Evolutionary conservation across 345 rosid genomes (phyloP).

Genomic region (Alliaria petiolata): DNA sequence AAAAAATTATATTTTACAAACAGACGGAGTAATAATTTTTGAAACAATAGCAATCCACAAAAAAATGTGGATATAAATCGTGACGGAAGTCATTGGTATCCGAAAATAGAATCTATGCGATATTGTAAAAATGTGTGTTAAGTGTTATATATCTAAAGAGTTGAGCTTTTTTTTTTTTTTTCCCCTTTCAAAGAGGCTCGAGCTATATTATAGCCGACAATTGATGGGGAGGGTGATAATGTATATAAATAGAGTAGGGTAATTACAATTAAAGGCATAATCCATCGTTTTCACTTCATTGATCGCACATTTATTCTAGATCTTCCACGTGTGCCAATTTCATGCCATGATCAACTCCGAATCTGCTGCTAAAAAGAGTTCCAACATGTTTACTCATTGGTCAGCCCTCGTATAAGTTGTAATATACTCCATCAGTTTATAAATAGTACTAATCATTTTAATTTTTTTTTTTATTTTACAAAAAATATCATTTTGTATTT

Average conservation of each 20-base stretch:
- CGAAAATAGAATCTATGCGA: not conserved
- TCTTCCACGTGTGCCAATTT: slow-evolving; percentile 12
- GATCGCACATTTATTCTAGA: not conserved
- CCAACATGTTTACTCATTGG: not conserved
- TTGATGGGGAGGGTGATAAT: slow-evolving; percentile 1
- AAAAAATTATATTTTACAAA: no score
- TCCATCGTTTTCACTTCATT: slow-evolving; percentile 21
- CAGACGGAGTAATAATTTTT: no score
- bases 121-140: not conserved
- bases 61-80: not conserved
- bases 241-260: slow-evolving; percentile 12
- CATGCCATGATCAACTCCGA: slow-evolving; percentile 1
- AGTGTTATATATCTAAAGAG: not conserved
- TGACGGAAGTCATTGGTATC: not conserved
- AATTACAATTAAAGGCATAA: slow-evolving; percentile 5
- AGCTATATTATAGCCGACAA: slow-evolving; percentile 14
- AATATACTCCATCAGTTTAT: no score
- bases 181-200: not conserved
- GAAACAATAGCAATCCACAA: no score
- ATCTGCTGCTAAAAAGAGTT: not conserved
- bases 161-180: not conserved
- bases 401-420: not conserved
- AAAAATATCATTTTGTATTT: no score
- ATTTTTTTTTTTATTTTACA: no score
- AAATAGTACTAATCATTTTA: no score